These are phyloP conservation scores for Rhizopogon vinicolor DNA, from an alignment of 768 basidiomycete species.

Conservation along the genomic window DNA sequence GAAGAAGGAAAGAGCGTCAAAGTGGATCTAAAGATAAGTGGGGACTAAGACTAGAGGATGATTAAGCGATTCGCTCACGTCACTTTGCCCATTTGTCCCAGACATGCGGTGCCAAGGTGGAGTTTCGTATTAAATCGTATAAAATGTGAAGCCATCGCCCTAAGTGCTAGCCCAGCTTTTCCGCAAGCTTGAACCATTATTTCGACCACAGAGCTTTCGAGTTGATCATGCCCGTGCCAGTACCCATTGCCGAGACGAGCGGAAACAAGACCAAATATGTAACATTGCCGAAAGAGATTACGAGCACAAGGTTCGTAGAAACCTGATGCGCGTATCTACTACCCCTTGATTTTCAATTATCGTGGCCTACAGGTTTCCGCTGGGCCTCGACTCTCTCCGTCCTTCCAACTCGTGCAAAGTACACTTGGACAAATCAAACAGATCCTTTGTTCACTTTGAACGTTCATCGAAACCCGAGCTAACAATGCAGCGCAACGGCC, in stretches of 20 bases:
- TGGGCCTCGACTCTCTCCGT: not conserved
- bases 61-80: too few relatives aligned
- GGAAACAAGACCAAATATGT: constrained; percentile 26
- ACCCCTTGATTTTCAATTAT: not conserved
- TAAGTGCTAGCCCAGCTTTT: not conserved
- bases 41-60: too few relatives aligned
- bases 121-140: constrained; percentile 2
- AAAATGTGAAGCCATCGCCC: not conserved
- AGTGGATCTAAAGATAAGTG: too few relatives aligned
- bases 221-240: constrained; percentile 16
- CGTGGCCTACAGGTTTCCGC: not conserved
- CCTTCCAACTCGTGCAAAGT: not conserved
- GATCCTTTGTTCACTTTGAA: not conserved
- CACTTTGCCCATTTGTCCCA: not conserved
- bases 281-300: constrained; percentile 14
- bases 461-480: not conserved
- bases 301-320: constrained; percentile 9
- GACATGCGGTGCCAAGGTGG: constrained; percentile 19
- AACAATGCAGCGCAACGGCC: constrained; percentile 3
- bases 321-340: constrained; percentile 6
- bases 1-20: too few relatives aligned
- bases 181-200: not conserved
- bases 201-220: not conserved
- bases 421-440: not conserved
- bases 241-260: constrained; percentile 7